phyloP scores from a whole-genome alignment of 2,329 filamentous ascomycete genomes.

The Paecilomyces niveus region DNA sequence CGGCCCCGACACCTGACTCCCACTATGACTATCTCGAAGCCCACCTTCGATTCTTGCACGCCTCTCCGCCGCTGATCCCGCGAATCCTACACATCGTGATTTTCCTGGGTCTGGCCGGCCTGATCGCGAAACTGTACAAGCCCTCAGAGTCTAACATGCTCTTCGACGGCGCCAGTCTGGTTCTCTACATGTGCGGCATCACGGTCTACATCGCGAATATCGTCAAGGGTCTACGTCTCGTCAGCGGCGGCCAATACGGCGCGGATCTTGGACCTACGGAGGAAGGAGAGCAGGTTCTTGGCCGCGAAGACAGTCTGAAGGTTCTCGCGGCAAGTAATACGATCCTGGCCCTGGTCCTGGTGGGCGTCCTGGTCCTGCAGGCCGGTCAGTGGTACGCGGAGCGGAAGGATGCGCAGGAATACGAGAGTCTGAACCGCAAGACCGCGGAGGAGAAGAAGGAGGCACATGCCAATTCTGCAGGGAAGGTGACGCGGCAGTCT shows the following conservation, averaged over 20 bases:
- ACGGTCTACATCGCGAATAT: slow-evolving; percentile 96
- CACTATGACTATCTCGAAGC: slow-evolving; percentile 83
- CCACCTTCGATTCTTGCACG: slow-evolving; percentile 86
- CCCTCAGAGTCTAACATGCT: slow-evolving; percentile 91
- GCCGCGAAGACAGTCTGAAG: slow-evolving; percentile 80
- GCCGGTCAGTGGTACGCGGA: slow-evolving; percentile 98
- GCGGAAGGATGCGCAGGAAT: slow-evolving; percentile 80
- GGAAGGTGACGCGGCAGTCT: slow-evolving; percentile 15
- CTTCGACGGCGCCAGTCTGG: slow-evolving; percentile 71
- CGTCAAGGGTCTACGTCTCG: slow-evolving; percentile 83
- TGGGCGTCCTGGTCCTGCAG: slow-evolving; percentile 88
- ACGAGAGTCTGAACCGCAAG: slow-evolving; percentile 55
- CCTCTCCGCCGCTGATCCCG: slow-evolving; percentile 81
- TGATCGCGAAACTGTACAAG: slow-evolving; percentile 90
- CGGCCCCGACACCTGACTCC: slow-evolving; percentile 32
- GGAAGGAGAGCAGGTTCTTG: slow-evolving; percentile 62
- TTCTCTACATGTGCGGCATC: slow-evolving; percentile 74
- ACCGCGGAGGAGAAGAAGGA: slow-evolving; percentile 12
- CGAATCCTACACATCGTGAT: slow-evolving; percentile 94
- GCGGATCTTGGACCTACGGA: slow-evolving; percentile 34
- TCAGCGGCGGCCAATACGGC: slow-evolving; percentile 65
- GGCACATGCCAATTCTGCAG: slow-evolving; percentile 1
- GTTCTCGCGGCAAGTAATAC: slow-evolving; percentile 93
- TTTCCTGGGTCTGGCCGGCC: slow-evolving; percentile 76
- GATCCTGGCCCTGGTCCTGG: slow-evolving; percentile 83